Evolutionary conservation across 164 flowering plant genomes (phyloP), one percentile per base, ranked within the genome.

Genomic region (Umbilicus rupestris): DNA sequence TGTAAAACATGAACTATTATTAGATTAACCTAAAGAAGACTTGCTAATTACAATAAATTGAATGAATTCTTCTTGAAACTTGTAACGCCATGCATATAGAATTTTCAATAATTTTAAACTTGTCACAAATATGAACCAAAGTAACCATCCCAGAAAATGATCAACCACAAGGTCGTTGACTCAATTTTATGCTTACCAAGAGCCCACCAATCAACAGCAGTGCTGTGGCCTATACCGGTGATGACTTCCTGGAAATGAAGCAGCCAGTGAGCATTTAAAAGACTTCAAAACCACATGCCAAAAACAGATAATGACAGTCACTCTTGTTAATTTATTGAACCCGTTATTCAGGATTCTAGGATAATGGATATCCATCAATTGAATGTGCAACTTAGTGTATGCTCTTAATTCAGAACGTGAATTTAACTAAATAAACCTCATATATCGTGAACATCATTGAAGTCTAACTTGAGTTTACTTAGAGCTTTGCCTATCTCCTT

Each of bases 121-220:
- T n/a, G n/a, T n/a, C n/a, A n/a, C n/a, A n/a, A n/a, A n/a, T n/a
- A n/a, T n/a, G n/a, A n/a, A n/a, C n/a, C n/a, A n/a, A n/a, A n/a
- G n/a, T n/a, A n/a, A n/a, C n/a, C n/a, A n/a, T n/a, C n/a, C n/a
- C n/a, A n/a, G n/a, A n/a, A n/a, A n/a, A n/a, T n/a, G n/a, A n/a
- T n/a, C n/a, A n/a, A n/a, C n/a, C n/a, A n/a, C n/a, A n/a, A n/a
- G n/a, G n/a, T n/a, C n/a, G n/a, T n/a, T n/a, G n/a, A n/a, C n/a
- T n/a, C n/a, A n/a, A n/a, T 35, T 35, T 12, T 24, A 52, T 52
- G 47, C 84, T 81, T 81, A 90, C 98, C 98, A 66, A 93, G 84
- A 77, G 97, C 88, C 98, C 98, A 93, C 98, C 98, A 93, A 70
- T 93, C 97, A 70, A 93, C 87, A 1, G 94, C 94, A 77, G 97